These are phyloP conservation scores for Helicocarpus griseus DNA, from an alignment of 2,329 filamentous ascomycete species.

Conservation along the genomic window DNA sequence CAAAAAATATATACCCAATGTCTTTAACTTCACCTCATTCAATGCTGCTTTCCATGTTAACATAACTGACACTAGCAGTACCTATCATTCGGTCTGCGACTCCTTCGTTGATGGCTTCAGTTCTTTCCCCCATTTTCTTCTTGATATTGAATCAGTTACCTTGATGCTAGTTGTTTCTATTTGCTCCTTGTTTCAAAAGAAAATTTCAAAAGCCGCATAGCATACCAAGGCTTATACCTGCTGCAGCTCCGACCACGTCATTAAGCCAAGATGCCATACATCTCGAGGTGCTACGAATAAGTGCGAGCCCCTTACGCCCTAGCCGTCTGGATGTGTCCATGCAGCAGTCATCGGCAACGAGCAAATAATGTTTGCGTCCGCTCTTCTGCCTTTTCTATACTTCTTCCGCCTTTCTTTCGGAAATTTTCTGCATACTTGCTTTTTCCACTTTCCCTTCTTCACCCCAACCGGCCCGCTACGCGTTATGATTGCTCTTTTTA, in stretches of 20 bases:
- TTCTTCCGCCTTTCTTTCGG: conserved; percentile 3
- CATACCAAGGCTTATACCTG: not conserved
- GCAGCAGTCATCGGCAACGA: not conserved
- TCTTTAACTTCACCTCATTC: not conserved
- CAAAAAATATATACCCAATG: not conserved
- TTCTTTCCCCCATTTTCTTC: not conserved
- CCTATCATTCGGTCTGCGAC: not conserved
- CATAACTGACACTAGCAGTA: not conserved
- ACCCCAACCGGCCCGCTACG: not conserved
- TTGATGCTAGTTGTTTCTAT: not conserved
- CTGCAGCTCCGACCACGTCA: conserved; percentile 2
- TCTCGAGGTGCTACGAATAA: conserved; percentile 2
- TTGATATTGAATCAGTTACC: not conserved
- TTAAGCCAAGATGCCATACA: not conserved
- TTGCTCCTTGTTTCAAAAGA: not conserved
- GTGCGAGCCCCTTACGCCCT: not conserved
- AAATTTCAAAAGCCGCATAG: not conserved
- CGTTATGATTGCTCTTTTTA: not conserved
- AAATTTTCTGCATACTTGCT: conserved; percentile 2
- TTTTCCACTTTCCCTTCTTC: not conserved
- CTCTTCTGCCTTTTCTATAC: not conserved
- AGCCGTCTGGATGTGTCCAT: not conserved
- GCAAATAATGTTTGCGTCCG: not conserved
- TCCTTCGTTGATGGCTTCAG: not conserved
- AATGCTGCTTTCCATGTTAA: not conserved